Percentiles rank a stretch among this genome's conserved stretches.
Evolutionary conservation across 768 basidiomycete species (phyloP).

Genomic region (Mrakia blollopis): DNA sequence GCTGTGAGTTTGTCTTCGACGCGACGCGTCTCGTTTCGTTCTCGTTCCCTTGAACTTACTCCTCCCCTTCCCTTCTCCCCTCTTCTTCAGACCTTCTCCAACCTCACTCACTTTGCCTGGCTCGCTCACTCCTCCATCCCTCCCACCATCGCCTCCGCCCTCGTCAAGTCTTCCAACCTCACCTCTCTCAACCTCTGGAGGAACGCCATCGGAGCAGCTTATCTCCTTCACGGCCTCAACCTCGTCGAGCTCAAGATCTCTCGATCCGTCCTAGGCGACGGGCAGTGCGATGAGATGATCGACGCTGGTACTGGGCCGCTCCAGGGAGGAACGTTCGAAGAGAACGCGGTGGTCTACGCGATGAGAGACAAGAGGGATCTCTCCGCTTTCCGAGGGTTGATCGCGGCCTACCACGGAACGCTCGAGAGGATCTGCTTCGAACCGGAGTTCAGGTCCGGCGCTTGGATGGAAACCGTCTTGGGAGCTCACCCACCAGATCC

Average conservation of each 20-base stretch:
- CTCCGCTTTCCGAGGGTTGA: background rate
- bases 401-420: background rate
- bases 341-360: background rate
- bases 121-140: background rate
- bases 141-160: background rate
- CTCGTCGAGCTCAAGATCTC: background rate
- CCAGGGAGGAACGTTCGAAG: background rate
- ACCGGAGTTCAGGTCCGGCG: background rate
- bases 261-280: background rate
- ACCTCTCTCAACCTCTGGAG: background rate
- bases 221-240: background rate
- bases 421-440: background rate
- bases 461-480: constrained; percentile 1
- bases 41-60: background rate
- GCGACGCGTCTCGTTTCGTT: background rate
- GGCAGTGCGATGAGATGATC: background rate
- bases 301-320: background rate
- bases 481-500: background rate
- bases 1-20: background rate
- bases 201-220: background rate
- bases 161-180: background rate
- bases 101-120: constrained; percentile 2
- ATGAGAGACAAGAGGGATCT: constrained; percentile 1
- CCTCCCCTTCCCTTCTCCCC: background rate
- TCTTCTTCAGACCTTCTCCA: background rate